Conservation (phyloP, 805 yeast genomes). For the Saturnispora quitensis region DNA sequence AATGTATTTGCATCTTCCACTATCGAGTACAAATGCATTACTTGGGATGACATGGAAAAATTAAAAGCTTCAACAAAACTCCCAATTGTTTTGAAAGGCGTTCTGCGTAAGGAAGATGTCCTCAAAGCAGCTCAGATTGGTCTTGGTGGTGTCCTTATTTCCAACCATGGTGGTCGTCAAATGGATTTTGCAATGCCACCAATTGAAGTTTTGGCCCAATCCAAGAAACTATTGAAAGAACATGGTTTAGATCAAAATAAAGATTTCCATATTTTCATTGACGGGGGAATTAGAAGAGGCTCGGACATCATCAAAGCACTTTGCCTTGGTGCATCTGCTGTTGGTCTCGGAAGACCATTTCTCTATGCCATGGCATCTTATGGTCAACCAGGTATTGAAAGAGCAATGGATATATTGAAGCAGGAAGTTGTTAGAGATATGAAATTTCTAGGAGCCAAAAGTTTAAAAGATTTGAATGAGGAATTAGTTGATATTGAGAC, state of each 20-base stretch:
- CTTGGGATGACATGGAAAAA: conserved; percentile 54
- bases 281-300: conserved; percentile 74
- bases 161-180: conserved; percentile 72
- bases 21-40: conserved; percentile 20
- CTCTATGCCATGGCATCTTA: conserved; percentile 70
- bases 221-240: conserved; percentile 36
- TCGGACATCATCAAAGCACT: conserved; percentile 71
- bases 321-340: conserved; percentile 58
- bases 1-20: conserved; percentile 11
- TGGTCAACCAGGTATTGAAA: conserved; percentile 60
- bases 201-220: conserved; percentile 48
- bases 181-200: conserved; percentile 55
- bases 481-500: conserved; percentile 27
- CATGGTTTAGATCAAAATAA: conserved; percentile 30
- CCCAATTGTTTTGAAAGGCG: conserved; percentile 49
- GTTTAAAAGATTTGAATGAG: conserved; percentile 35
- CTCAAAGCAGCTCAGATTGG: conserved; percentile 47
- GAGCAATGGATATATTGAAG: conserved; percentile 40
- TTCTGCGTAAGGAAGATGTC: conserved; percentile 56
- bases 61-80: conserved; percentile 43
- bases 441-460: conserved; percentile 52
- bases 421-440: conserved; percentile 50
- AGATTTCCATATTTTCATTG: conserved; percentile 55
- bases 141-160: conserved; percentile 51
- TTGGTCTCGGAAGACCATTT: conserved; percentile 71